These are phyloP conservation scores for Grigorovia jiainica DNA, from an alignment of 805 yeast genomes.

Conservation along the genomic window DNA sequence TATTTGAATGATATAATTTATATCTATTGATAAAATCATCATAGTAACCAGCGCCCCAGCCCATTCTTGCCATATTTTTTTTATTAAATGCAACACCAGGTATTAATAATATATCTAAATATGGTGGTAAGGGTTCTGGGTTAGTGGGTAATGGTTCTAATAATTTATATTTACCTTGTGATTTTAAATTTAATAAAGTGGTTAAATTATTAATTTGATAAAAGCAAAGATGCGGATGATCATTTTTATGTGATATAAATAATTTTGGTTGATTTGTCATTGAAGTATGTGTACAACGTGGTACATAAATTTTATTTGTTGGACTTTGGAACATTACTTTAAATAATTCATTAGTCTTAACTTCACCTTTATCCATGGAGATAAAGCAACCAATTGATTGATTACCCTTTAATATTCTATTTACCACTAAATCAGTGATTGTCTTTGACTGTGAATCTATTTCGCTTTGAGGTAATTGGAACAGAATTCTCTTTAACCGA, in stretches of 20 bases:
- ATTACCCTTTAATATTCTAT: not conserved
- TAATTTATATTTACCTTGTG: conserved; percentile 59
- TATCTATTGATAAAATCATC: conserved; percentile 63
- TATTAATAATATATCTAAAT: conserved; percentile 60
- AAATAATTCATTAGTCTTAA: conserved; percentile 50
- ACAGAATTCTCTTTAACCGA: not conserved
- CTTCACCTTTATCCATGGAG: conserved; percentile 68
- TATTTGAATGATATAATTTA: conserved; percentile 11
- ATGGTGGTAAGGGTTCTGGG: conserved; percentile 22
- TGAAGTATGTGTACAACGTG: conserved; percentile 37
- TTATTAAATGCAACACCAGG: conserved; percentile 75
- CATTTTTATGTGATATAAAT: conserved; percentile 7
- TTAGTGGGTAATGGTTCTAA: conserved; percentile 47
- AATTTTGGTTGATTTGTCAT: conserved; percentile 23
- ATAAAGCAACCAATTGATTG: conserved; percentile 46
- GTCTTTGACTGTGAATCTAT: conserved; percentile 19
- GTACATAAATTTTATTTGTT: conserved; percentile 48
- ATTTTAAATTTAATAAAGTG: conserved; percentile 40
- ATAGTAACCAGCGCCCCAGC: conserved; percentile 91
- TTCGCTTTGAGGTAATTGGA: not conserved
- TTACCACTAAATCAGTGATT: conserved; percentile 10
- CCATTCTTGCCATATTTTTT: conserved; percentile 45
- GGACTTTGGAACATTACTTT: conserved; percentile 36
- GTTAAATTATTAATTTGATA: conserved; percentile 35
- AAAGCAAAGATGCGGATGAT: conserved; percentile 46